These are phyloP conservation scores for Emmonsiellopsis sp. DNA, from an alignment of 2,329 filamentous ascomycete genomes.

Conservation along the genomic window DNA sequence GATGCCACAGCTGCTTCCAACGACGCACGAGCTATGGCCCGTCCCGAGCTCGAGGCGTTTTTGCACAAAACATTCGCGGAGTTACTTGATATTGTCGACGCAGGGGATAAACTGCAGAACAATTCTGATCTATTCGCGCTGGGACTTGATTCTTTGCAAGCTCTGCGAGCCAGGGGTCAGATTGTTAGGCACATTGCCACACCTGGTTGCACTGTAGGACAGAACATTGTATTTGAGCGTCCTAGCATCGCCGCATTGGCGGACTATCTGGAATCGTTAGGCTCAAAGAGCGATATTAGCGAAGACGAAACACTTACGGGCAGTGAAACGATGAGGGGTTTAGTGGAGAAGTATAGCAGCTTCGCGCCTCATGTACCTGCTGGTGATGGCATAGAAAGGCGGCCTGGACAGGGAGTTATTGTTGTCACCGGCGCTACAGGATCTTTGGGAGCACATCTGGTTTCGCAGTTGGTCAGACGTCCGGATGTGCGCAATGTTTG, in stretches of 20 bases:
- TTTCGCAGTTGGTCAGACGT: constrained; percentile 34
- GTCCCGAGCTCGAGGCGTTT: constrained; percentile 3
- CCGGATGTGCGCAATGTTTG: constrained; percentile 39
- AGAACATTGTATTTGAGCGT: constrained; percentile 53
- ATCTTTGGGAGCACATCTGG: constrained; percentile 53
- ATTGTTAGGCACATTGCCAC: constrained; percentile 46
- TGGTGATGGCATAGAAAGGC: background rate
- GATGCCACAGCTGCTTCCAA: constrained; percentile 14
- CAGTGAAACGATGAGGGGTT: constrained; percentile 34
- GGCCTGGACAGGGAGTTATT: constrained; percentile 16
- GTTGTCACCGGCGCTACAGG: constrained; percentile 58
- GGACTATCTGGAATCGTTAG: constrained; percentile 35
- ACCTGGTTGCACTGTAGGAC: constrained; percentile 27
- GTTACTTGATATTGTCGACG: constrained; percentile 12
- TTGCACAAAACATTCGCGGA: constrained; percentile 16
- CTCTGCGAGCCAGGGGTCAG: constrained; percentile 46
- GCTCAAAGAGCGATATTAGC: constrained; percentile 21
- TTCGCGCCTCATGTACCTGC: constrained; percentile 21
- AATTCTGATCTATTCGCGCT: constrained; percentile 51
- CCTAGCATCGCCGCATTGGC: constrained; percentile 42
- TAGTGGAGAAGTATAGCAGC: constrained; percentile 40
- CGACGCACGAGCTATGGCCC: background rate
- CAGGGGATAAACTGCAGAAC: constrained; percentile 17
- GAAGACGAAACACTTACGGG: constrained; percentile 15
- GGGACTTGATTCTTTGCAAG: constrained; percentile 52